Evolutionary conservation across 352 stramenopile genomes (phyloP), one percentile per base, ranked within the genome.

Genomic region (Globisporangium okanoganense): DNA sequence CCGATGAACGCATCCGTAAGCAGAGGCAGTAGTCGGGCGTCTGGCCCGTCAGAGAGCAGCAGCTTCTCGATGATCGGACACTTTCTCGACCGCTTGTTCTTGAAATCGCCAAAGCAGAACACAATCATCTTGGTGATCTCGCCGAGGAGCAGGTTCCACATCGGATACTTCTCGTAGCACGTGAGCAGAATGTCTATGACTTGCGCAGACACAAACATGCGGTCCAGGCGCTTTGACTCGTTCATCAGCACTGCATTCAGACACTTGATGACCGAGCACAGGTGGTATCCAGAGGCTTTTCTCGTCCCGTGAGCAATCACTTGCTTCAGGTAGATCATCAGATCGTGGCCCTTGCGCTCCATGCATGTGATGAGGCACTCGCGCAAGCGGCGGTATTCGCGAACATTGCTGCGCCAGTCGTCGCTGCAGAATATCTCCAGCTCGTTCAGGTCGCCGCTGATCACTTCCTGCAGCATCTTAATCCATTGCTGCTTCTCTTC

Each of bases 361-460:
- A 95, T 92, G 41, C 73, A 88, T 27, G 81, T 89, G 57, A 94
- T 91, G 50, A 91, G 61, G 56, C 79, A 90, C 62, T 92, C 77
- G 50, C 86, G 80, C 56, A 95, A 68, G 2, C 73, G 78, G 9
- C 82, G 73, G 68, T 94, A 95, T 60, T 94, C 84, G 33, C 82
- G 79, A 29, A 95, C 79, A 56, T 94, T 95, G 72, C 79, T 92
- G n/a, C 85, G 79, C 86, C 86, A 95, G 58, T 95, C 86, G 64
- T 95, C 86, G 59, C 79, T 92, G 66, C 86, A 95, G 52, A 95
- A 95, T 22, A 95, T 91, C 58, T 95, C 86, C 9, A 95, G 64
- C 51, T 90, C 86, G 38, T 84, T 85, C 33, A 94, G 61, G 61
- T 95, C 85, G 8, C 86, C 86, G 36, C 87, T 79, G 63, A 95